Evolutionary conservation across 208 protist genomes (phyloP).

Genomic region (Novymonas esmeraldas): DNA sequence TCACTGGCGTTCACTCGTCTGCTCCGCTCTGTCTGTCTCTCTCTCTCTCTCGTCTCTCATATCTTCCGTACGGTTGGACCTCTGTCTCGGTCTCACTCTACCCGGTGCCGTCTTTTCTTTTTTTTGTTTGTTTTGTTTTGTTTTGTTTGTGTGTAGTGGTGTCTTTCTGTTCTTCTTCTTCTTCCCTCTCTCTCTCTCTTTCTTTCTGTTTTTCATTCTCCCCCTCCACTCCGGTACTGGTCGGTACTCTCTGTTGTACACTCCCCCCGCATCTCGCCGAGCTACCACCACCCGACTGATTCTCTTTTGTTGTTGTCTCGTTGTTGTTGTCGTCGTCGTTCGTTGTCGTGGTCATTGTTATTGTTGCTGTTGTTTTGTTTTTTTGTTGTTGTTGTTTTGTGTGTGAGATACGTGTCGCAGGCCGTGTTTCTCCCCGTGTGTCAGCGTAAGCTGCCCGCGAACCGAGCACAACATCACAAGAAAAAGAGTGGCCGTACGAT

Average conservation of each 20-base stretch:
- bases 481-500: no score
- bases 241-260: not conserved
- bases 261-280: not conserved
- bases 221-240: not conserved
- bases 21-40: not conserved
- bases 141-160: not conserved
- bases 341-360: no score
- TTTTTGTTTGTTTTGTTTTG: not conserved
- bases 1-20: no score
- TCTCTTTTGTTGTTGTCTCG: no score
- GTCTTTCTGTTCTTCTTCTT: slow-evolving; percentile 12
- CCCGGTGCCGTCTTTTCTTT: not conserved
- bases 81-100: no score
- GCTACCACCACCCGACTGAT: no score
- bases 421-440: not conserved
- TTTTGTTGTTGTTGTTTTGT: not conserved
- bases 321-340: no score
- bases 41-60: not conserved
- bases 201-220: slow-evolving; percentile 1
- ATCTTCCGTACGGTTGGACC: no score
- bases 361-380: not conserved
- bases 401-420: not conserved
- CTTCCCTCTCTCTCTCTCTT: slow-evolving; percentile 10
- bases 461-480: no score
- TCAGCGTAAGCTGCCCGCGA: no score